phyloP scores from a whole-genome alignment of 2,329 filamentous ascomycete species.

The Alternaria sp. region DNA sequence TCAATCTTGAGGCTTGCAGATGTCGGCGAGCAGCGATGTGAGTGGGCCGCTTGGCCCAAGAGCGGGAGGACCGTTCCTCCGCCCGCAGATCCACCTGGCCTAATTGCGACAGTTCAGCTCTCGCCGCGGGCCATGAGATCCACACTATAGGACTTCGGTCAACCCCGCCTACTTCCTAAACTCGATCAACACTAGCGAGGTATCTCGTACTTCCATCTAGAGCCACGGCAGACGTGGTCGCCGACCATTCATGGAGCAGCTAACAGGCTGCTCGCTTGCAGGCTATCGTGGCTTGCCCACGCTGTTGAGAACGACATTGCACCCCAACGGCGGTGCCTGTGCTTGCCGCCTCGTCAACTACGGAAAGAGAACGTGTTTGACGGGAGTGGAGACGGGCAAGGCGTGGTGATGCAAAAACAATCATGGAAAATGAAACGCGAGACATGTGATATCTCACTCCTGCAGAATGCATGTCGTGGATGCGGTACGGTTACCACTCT shows the following conservation, averaged over 20 bases:
- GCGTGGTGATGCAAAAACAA: neutral
- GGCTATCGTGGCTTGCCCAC: neutral
- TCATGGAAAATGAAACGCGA: neutral
- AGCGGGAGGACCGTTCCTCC: constrained; percentile 12
- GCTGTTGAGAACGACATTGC: neutral
- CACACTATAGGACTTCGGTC: neutral
- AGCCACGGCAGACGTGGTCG: neutral
- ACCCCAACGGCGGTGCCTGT: neutral
- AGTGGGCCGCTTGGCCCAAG: constrained; percentile 1
- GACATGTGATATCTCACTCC: neutral
- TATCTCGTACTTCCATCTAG: neutral
- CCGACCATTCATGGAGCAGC: neutral
- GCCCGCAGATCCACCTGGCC: constrained; percentile 3
- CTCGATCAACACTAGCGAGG: neutral
- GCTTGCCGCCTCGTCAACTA: neutral
- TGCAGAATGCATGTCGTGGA: neutral
- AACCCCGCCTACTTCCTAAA: neutral
- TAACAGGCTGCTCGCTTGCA: neutral
- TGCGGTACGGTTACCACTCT: neutral
- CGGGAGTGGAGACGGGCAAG: neutral
- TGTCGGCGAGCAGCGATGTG: constrained; percentile 2
- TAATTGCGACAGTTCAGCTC: neutral
- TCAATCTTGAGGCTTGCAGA: constrained; percentile 2
- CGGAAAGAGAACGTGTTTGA: neutral
- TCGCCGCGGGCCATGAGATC: neutral